These are phyloP conservation scores for Prototheca wickerhamii DNA, from an alignment of 163 green algal genomes.

Conservation along the genomic window DNA sequence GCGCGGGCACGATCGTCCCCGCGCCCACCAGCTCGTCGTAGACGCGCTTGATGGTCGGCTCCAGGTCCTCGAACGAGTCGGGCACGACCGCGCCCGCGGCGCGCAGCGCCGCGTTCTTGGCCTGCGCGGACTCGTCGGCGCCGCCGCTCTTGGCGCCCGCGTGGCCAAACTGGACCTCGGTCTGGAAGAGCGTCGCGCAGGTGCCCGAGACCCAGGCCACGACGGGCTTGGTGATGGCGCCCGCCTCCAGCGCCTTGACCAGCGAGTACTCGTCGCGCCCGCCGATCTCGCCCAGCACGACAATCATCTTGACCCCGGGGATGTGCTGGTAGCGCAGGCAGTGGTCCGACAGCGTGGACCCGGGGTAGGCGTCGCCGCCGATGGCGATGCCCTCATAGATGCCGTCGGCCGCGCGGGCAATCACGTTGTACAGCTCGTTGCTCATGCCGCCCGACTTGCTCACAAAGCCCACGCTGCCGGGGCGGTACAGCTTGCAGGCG, in stretches of 20 bases:
- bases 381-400: slow-evolving; percentile 95
- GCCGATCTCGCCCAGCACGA: slow-evolving; percentile 89
- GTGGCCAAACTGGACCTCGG: slow-evolving; percentile 93
- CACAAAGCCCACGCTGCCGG: slow-evolving; percentile 85
- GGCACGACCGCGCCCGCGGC: slow-evolving; percentile 80
- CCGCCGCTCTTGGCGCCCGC: slow-evolving; percentile 77
- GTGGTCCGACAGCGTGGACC: slow-evolving; percentile 86
- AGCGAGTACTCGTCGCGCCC: slow-evolving; percentile 83
- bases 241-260: slow-evolving; percentile 45
- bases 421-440: slow-evolving; percentile 95
- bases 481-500: slow-evolving; percentile 86
- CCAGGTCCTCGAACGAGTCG: slow-evolving; percentile 82
- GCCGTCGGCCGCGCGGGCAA: slow-evolving; percentile 79
- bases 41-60: slow-evolving; percentile 51
- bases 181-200: slow-evolving; percentile 89
- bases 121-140: slow-evolving; percentile 68
- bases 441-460: slow-evolving; percentile 85
- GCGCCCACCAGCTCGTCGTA: slow-evolving; percentile 38
- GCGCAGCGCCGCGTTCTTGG: slow-evolving; percentile 82
- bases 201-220: slow-evolving; percentile 89
- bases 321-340: slow-evolving; percentile 86
- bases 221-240: slow-evolving; percentile 80
- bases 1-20: slow-evolving; percentile 44
- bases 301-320: slow-evolving; percentile 85
- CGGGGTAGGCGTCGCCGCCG: slow-evolving; percentile 85